A percentile compares a stretch with the other conserved stretches of the same genome.
These are phyloP conservation scores for Amanita subjunquillea DNA, from an alignment of 768 basidiomycete genomes.

Conservation along the genomic window DNA sequence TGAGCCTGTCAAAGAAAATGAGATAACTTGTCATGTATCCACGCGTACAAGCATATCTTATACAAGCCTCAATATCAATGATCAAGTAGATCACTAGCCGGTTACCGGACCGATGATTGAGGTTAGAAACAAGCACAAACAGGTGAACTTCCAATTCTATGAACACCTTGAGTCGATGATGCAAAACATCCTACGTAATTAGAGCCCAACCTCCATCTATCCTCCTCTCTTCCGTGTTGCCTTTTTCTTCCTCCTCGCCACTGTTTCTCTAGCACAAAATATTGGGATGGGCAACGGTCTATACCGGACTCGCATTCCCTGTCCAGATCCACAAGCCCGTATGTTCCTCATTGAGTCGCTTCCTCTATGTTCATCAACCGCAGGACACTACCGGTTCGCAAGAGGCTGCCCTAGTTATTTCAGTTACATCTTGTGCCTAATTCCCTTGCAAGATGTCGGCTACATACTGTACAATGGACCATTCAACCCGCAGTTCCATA, in stretches of 20 bases:
- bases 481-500: slow-evolving; percentile 25
- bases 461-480: slow-evolving; percentile 36
- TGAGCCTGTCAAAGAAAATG: no score
- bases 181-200: no score
- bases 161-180: no score
- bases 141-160: no score
- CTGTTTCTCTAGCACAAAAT: slow-evolving; percentile 10
- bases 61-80: no score
- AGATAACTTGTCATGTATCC: no score
- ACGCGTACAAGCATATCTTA: no score
- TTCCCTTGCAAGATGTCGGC: slow-evolving; percentile 22
- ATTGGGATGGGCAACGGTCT: slow-evolving; percentile 18
- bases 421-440: slow-evolving; percentile 23
- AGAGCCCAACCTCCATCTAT: no score
- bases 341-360: slow-evolving; percentile 8
- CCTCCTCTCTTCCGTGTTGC: background rate
- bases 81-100: no score
- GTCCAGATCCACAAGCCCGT: slow-evolving; percentile 29
- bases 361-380: background rate
- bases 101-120: no score
- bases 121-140: no score
- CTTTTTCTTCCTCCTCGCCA: slow-evolving; percentile 7
- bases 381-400: slow-evolving; percentile 26
- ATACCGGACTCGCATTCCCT: slow-evolving; percentile 17
- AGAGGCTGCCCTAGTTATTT: slow-evolving; percentile 38